Evolutionary conservation across 495 filamentous ascomycete species (phyloP).

Genomic region (Neurospora sp.): DNA sequence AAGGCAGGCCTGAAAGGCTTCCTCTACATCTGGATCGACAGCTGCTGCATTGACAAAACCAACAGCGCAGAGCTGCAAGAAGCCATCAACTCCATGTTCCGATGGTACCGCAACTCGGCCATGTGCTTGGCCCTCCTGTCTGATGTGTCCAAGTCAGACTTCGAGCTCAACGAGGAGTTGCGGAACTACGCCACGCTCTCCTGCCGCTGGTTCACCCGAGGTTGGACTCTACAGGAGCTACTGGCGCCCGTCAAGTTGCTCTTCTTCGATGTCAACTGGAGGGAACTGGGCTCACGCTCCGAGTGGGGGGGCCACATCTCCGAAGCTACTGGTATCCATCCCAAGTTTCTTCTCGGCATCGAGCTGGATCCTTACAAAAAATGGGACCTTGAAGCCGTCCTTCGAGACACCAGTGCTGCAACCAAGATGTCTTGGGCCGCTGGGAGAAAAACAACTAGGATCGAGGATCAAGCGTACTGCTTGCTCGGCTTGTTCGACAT

Average conservation of each 20-base stretch:
- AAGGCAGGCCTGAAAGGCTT: slow-evolving; percentile 3
- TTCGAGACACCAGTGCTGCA: slow-evolving; percentile 12
- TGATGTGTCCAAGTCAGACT: not conserved
- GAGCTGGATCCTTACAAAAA: slow-evolving; percentile 7
- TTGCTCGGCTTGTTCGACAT: slow-evolving; percentile 27
- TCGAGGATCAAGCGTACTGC: slow-evolving; percentile 29
- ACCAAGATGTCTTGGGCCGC: slow-evolving; percentile 31
- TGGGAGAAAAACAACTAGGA: slow-evolving; percentile 10
- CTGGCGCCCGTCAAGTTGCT: slow-evolving; percentile 19
- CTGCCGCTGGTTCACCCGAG: slow-evolving; percentile 29
- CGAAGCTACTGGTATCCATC: not conserved
- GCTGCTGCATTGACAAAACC: slow-evolving; percentile 24
- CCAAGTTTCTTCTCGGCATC: not conserved
- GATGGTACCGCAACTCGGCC: slow-evolving; percentile 21
- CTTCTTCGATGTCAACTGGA: slow-evolving; percentile 26
- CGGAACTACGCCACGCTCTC: not conserved
- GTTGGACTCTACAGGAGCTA: slow-evolving; percentile 36
- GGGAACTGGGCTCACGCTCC: not conserved
- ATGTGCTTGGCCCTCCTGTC: slow-evolving; percentile 26
- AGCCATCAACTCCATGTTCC: slow-evolving; percentile 34
- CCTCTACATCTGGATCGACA: slow-evolving; percentile 24
- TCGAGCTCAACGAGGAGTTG: fast-evolving
- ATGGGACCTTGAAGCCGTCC: not conserved
- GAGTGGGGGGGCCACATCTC: not conserved
- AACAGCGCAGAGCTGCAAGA: slow-evolving; percentile 21